These are phyloP conservation scores for Dictyophora rubrovolvata DNA, from an alignment of 768 basidiomycete species.

Conservation along the genomic window DNA sequence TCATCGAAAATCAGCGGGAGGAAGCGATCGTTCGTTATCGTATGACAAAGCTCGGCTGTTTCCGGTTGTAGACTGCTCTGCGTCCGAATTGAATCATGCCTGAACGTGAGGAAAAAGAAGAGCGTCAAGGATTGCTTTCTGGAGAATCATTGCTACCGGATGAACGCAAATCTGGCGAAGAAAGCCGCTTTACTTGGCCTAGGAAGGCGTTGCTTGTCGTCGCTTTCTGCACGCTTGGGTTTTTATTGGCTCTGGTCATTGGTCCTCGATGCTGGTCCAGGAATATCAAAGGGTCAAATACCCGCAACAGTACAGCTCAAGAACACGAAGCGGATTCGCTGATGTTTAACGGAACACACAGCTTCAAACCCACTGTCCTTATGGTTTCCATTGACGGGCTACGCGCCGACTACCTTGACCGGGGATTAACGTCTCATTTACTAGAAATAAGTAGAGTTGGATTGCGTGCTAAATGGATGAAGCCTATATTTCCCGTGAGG, in stretches of 20 bases:
- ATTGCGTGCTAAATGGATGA: slow-evolving; percentile 78
- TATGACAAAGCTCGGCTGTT: no score
- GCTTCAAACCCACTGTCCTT: slow-evolving; percentile 70
- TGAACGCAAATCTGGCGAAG: neutral
- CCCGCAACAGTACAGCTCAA: no score
- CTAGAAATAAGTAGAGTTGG: slow-evolving; percentile 73
- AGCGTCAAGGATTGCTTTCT: slow-evolving; percentile 5
- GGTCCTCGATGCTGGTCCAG: neutral
- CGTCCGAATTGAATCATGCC: no score
- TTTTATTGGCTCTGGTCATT: neutral
- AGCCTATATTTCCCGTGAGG: slow-evolving; percentile 77
- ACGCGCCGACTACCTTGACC: slow-evolving; percentile 81
- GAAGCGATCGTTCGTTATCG: no score
- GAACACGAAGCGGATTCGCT: no score
- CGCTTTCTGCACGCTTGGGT: neutral
- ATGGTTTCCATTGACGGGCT: slow-evolving; percentile 85
- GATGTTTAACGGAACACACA: slow-evolving; percentile 73
- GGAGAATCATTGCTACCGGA: neutral
- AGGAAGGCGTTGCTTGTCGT: neutral
- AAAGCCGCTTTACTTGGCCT: neutral
- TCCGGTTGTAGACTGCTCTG: no score
- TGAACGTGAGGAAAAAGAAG: neutral
- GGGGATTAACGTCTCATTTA: slow-evolving; percentile 76
- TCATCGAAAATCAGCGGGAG: no score
- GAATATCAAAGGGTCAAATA: no score